These are phyloP conservation scores for Spergularia marina DNA, from an alignment of 148 eudicot genomes.

Conservation along the genomic window DNA sequence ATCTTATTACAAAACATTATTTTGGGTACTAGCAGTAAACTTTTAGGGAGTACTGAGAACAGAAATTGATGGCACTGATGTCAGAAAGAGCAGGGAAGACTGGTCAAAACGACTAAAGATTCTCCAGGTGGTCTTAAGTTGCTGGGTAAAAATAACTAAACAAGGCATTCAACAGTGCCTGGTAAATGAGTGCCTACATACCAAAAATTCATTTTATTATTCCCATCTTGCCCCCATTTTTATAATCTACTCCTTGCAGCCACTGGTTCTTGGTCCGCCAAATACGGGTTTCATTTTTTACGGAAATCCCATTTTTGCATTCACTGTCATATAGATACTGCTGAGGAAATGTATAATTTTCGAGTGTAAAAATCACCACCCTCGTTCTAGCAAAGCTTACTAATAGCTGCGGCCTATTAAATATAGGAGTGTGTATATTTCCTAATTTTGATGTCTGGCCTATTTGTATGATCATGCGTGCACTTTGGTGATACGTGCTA, in stretches of 20 bases:
- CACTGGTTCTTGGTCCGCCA: conserved; percentile 1
- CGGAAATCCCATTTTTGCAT: not conserved
- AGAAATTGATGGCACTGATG: conserved; percentile 19
- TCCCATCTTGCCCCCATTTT: not conserved
- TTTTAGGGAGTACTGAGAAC: not conserved
- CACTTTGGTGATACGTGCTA: too few relatives aligned
- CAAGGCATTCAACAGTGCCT: not conserved
- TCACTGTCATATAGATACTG: too few relatives aligned
- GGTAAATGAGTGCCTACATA: not conserved
- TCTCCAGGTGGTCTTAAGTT: conserved; percentile 21
- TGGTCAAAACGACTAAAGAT: conserved; percentile 28
- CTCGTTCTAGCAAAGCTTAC: too few relatives aligned
- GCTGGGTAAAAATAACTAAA: conserved; percentile 6
- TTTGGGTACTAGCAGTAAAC: not conserved
- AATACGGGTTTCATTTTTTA: conserved; percentile 15
- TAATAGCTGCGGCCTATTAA: too few relatives aligned
- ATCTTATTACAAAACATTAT: not conserved
- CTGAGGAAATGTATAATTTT: too few relatives aligned
- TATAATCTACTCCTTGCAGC: not conserved
- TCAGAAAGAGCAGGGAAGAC: conserved; percentile 22
- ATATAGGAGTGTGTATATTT: too few relatives aligned
- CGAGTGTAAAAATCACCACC: too few relatives aligned
- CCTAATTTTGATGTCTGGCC: too few relatives aligned
- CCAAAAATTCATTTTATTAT: not conserved
- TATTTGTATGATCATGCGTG: too few relatives aligned